phyloP scores from a whole-genome alignment of 1,284 basidiomycete species.

The Tilletia indica region DNA sequence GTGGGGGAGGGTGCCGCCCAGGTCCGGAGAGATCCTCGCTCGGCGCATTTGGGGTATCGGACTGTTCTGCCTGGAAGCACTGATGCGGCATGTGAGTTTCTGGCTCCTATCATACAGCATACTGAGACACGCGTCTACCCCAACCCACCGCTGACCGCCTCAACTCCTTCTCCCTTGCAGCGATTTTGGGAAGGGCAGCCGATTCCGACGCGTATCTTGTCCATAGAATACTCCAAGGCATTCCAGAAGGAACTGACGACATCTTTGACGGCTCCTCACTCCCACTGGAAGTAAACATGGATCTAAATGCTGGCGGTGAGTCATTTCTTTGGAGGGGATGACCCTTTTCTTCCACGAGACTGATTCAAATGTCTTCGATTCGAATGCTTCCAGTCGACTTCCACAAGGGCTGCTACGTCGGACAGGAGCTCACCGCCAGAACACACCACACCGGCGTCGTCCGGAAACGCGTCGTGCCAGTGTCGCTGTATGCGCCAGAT shows the following conservation, averaged over 20 bases:
- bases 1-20: conserved; percentile 3
- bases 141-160: neutral
- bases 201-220: conserved; percentile 64
- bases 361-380: no score
- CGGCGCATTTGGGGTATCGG: conserved; percentile 42
- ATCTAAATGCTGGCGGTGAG: conserved; percentile 86
- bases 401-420: conserved; percentile 95
- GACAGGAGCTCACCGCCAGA: conserved; percentile 93
- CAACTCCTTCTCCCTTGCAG: neutral
- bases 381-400: conserved; percentile 73
- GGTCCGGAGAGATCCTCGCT: conserved; percentile 32
- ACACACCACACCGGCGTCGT: conserved; percentile 93
- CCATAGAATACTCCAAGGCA: conserved; percentile 76
- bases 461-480: conserved; percentile 84
- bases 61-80: conserved; percentile 23
- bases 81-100: neutral
- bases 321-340: conserved; percentile 22
- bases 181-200: neutral
- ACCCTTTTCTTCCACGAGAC: no score
- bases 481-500: conserved; percentile 55
- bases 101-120: no score
- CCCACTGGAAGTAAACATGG: conserved; percentile 90
- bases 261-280: conserved; percentile 75
- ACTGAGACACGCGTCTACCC: neutral
- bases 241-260: conserved; percentile 81